These are phyloP conservation scores for Fimicolochytrium jonesii DNA, from an alignment of 192 early-diverging fungal species.

Conservation along the genomic window DNA sequence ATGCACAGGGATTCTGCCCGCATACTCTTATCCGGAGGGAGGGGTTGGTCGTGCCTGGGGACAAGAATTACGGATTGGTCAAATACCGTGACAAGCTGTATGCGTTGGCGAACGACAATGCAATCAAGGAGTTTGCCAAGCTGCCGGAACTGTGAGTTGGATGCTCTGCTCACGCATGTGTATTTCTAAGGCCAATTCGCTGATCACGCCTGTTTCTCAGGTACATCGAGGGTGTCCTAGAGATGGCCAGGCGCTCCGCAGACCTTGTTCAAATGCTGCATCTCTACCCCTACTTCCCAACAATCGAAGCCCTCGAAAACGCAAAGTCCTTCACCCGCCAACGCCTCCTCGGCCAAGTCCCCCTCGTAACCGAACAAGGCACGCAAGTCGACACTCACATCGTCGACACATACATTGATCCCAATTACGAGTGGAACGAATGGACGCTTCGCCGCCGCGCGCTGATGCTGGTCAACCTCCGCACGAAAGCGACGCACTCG, in stretches of 20 bases:
- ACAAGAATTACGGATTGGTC: slow-evolving; percentile 53
- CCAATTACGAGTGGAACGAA: slow-evolving; percentile 61
- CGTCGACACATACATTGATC: slow-evolving; percentile 42
- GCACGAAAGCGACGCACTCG: slow-evolving; percentile 53
- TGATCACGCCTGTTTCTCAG: too few species aligned
- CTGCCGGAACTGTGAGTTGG: slow-evolving; percentile 37
- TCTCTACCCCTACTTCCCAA: slow-evolving; percentile 57
- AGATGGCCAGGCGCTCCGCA: slow-evolving; percentile 39
- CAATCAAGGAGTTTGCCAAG: slow-evolving; percentile 40
- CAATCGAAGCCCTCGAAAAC: slow-evolving; percentile 55
- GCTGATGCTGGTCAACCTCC: slow-evolving; percentile 57
- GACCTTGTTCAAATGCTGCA: slow-evolving; percentile 52
- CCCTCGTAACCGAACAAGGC: slow-evolving; percentile 50
- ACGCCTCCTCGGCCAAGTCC: slow-evolving; percentile 47
- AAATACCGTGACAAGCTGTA: slow-evolving; percentile 48
- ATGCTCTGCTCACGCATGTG: not conserved
- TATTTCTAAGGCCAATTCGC: not conserved
- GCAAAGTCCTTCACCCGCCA: slow-evolving; percentile 53
- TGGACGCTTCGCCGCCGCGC: slow-evolving; percentile 53
- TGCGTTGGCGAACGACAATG: slow-evolving; percentile 38
- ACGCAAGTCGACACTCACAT: slow-evolving; percentile 60
- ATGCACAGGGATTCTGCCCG: slow-evolving; percentile 48
- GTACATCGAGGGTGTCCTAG: slow-evolving; percentile 47
- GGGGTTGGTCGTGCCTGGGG: slow-evolving; percentile 49
- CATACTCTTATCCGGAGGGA: slow-evolving; percentile 41